phyloP scores from a whole-genome alignment of 208 protist genomes.

The Leishmania major region DNA sequence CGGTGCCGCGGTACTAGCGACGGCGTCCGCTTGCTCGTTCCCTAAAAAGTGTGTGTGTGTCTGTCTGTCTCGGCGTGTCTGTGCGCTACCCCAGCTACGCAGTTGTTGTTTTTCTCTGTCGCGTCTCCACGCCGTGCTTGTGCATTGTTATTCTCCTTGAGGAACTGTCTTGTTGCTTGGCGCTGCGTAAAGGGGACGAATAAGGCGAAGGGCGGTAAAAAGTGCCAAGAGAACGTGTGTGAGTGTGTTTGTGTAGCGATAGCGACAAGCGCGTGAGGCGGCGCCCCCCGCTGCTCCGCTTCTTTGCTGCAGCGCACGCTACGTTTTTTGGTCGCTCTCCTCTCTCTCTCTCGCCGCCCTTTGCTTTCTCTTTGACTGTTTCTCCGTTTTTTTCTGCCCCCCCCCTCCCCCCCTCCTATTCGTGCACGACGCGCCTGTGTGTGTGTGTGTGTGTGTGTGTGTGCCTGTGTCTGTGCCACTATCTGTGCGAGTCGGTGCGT shows the following conservation, averaged over 20 bases:
- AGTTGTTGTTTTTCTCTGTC: neutral
- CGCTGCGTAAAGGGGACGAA: neutral
- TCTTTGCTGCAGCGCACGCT: neutral
- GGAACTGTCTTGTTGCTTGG: neutral
- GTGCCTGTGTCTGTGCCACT: neutral
- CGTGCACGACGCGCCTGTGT: neutral
- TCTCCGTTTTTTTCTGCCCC: neutral
- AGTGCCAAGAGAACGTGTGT: neutral
- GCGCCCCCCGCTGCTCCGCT: neutral
- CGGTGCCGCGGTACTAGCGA: neutral
- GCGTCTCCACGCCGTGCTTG: neutral
- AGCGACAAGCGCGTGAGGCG: neutral
- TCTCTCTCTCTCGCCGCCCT: neutral
- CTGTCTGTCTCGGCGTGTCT: neutral
- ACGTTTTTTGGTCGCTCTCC: neutral
- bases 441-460: constrained; percentile 4
- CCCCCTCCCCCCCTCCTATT: no score
- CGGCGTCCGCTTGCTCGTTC: neutral
- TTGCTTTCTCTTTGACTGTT: neutral
- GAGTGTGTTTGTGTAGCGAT: neutral
- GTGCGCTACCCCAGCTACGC: neutral
- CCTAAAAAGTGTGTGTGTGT: neutral
- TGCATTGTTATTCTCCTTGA: neutral
- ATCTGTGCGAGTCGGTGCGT: neutral
- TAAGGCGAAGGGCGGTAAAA: neutral